phyloP scores from a whole-genome alignment of 2,329 filamentous ascomycete genomes.

The Metarhizium robertsii region DNA sequence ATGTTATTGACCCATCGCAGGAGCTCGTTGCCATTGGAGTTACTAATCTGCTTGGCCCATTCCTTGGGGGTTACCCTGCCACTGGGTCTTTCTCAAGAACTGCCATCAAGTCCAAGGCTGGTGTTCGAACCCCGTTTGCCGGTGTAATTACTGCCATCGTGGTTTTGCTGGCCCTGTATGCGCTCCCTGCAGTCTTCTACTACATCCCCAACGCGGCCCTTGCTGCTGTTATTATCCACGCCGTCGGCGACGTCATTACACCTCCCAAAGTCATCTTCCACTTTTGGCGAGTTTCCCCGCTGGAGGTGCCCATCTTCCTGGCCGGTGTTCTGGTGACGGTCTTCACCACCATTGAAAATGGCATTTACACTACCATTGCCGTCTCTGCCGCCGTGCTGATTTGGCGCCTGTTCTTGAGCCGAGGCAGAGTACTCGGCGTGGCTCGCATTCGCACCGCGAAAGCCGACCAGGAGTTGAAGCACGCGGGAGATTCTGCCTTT shows the following conservation, averaged over 20 bases:
- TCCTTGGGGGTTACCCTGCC: slow-evolving; percentile 74
- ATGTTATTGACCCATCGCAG: slow-evolving; percentile 70
- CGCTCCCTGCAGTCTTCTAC: slow-evolving; percentile 73
- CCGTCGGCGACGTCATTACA: slow-evolving; percentile 77
- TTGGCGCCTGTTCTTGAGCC: slow-evolving; percentile 69
- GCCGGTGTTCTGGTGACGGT: slow-evolving; percentile 75
- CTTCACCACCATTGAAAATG: slow-evolving; percentile 74
- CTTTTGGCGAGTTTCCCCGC: slow-evolving; percentile 76
- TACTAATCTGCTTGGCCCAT: slow-evolving; percentile 65
- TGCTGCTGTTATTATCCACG: slow-evolving; percentile 82
- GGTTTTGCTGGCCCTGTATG: slow-evolving; percentile 77
- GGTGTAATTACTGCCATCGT: slow-evolving; percentile 77
- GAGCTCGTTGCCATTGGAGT: slow-evolving; percentile 71
- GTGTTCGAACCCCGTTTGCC: slow-evolving; percentile 77
- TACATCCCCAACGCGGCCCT: slow-evolving; percentile 75
- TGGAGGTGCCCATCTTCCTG: slow-evolving; percentile 80
- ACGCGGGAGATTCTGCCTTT: slow-evolving; percentile 16
- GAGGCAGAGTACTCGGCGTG: slow-evolving; percentile 68
- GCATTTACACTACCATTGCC: slow-evolving; percentile 73
- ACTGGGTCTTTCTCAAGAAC: slow-evolving; percentile 88
- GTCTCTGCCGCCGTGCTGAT: slow-evolving; percentile 63
- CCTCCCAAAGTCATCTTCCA: slow-evolving; percentile 76
- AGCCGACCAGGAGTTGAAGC: slow-evolving; percentile 36
- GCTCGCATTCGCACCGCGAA: slow-evolving; percentile 76
- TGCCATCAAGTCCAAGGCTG: slow-evolving; percentile 90